Evolutionary conservation across 805 yeast genomes (phyloP).

Genomic region (Metschnikowia bowlesiae): DNA sequence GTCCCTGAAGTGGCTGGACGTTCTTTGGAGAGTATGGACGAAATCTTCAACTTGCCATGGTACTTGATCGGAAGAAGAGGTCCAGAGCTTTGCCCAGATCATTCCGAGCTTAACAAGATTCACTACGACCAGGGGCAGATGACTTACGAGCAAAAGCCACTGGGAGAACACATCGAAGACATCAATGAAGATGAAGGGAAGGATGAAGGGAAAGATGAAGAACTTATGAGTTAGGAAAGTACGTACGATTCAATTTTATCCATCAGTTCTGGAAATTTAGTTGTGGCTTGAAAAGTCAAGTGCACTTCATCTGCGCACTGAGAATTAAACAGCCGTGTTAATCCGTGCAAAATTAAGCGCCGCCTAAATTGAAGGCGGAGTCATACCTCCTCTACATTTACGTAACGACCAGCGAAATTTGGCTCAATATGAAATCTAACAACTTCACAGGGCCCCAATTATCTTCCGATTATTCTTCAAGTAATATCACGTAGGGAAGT

Average conservation of each 20-base stretch:
- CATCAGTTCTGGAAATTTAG: too few species aligned
- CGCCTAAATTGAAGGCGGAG: too few species aligned
- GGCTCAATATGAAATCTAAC: too few species aligned
- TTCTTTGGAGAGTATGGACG: slow-evolving; percentile 50
- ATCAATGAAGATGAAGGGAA: slow-evolving; percentile 7
- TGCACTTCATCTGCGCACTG: too few species aligned
- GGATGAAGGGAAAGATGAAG: slow-evolving; percentile 9
- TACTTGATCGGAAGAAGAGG: slow-evolving; percentile 54
- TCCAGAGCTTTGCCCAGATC: slow-evolving; percentile 48
- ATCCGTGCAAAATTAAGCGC: too few species aligned
- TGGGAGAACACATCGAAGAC: slow-evolving; percentile 4
- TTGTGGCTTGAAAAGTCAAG: too few species aligned
- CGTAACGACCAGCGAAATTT: too few species aligned
- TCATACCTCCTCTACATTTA: too few species aligned
- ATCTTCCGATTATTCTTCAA: neutral
- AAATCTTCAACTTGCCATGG: slow-evolving; percentile 53
- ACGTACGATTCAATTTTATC: too few species aligned
- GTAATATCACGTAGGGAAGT: neutral
- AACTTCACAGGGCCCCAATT: too few species aligned
- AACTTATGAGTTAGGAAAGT: slow-evolving; percentile 3
- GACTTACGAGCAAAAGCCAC: slow-evolving; percentile 6
- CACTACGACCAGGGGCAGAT: slow-evolving; percentile 4
- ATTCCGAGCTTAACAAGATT: slow-evolving; percentile 37
- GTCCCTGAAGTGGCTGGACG: slow-evolving; percentile 50
- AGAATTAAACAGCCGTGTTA: too few species aligned